Conservation (phyloP, 257 asterid species). For the Solanum pinnatisectum region DNA sequence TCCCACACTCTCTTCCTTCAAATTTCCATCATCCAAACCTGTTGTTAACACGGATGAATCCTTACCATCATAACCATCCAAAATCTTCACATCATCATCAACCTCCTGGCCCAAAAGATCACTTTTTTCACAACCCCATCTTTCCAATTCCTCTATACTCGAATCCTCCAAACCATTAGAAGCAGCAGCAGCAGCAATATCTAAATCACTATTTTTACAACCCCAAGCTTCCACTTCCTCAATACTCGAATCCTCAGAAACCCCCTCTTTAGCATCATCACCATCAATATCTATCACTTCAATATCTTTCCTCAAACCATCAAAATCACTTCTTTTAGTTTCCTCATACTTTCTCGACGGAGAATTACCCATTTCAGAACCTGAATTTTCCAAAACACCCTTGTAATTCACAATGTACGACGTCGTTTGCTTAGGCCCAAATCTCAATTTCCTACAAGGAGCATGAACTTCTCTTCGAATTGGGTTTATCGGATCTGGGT, state of each 20-base stretch:
- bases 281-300: slow-evolving; percentile 38
- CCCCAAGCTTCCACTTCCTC: slow-evolving; percentile 25
- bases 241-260: slow-evolving; percentile 15
- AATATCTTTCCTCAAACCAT: slow-evolving; percentile 14
- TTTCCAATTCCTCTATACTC: slow-evolving; percentile 20
- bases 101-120: not conserved
- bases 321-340: slow-evolving; percentile 2
- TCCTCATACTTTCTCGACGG: not conserved
- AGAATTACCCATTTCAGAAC: not conserved
- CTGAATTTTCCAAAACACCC: not conserved
- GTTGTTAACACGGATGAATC: slow-evolving; percentile 15
- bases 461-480: slow-evolving; percentile 46
- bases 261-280: slow-evolving; percentile 4
- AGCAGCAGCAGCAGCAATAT: not conserved
- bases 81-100: slow-evolving; percentile 7
- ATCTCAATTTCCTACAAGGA: slow-evolving; percentile 33
- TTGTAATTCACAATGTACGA: not conserved
- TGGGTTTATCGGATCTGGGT: slow-evolving; percentile 28
- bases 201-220: not conserved
- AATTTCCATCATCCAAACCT: slow-evolving; percentile 19
- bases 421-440: not conserved
- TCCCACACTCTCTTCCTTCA: slow-evolving; percentile 17
- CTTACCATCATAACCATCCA: slow-evolving; percentile 4
- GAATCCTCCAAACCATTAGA: not conserved
- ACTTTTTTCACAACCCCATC: not conserved